Base-by-base conservation (phyloP, 192 early-diverging fungal species). In the Podila minutissima region DNA sequence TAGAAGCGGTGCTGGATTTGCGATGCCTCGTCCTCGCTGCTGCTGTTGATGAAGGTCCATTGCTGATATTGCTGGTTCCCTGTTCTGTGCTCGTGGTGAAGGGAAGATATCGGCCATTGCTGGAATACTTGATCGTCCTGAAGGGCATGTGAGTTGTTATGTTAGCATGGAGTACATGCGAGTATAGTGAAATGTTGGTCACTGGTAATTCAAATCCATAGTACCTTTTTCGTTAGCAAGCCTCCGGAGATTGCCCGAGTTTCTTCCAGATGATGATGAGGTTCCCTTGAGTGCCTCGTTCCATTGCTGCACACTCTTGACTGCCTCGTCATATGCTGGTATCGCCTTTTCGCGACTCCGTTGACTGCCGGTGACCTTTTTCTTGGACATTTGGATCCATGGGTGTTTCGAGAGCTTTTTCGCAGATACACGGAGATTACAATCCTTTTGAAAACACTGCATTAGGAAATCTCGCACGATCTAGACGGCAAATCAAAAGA, bases 371-470 rank as follows among this genome's bases (percentile, higher is more conserved):
- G 62, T 65, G 20, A 66, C 69, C 26, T 82, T 85, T 41, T 82
- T 85, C 41, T 69, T 72, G 26, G 74, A 69, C 65, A 67, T 82
- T 50, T 79, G 62, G 20, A 94, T 87, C 91, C 91, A 93, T 12
- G 88, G 83, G 75, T 94, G 95, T 48, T 86, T 79, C n/a, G 91
- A 82, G 29, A 97, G 85, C 64, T 89, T 89, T 37, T 75, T 87
- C 11, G 96, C 95, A 0, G 90, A 85, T 6, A 89, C 87, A 28
- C 92, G 84, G 12, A 87, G 82, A 17, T 89, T 88, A n/a, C 88
- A 87, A 68, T 95, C 91, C 67, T 94, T 93, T 33, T 92, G 90
- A 58, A 96, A 94, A 64, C 95, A 96, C 59, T 87, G 78, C 41
- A 88, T 84, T 32, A 97, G 82, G 83, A 96, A 97, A 67, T 97